phyloP scores from a whole-genome alignment of 768 basidiomycete species.

The Trametes cinnabarina region DNA sequence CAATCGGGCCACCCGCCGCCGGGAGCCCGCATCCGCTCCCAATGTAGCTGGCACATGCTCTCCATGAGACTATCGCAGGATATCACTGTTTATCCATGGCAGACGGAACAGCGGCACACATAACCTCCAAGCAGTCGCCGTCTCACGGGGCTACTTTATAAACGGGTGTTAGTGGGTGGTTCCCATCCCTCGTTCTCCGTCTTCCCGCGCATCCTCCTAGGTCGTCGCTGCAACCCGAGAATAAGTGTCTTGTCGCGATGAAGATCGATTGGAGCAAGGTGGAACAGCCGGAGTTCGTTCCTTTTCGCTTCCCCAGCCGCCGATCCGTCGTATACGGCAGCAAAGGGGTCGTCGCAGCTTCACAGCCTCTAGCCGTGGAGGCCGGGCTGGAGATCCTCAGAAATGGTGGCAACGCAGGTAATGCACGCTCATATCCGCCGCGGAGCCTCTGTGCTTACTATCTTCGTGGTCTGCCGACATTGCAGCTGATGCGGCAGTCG shows the following conservation, averaged over 20 bases:
- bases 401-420: constrained; percentile 95
- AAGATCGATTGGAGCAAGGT: constrained; percentile 60
- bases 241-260: constrained; percentile 15
- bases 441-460: not conserved
- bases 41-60: constrained; percentile 1
- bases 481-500: constrained; percentile 90
- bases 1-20: not conserved
- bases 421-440: not conserved
- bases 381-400: constrained; percentile 90
- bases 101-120: not conserved
- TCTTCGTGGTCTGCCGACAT: not conserved
- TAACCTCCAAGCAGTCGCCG: not conserved
- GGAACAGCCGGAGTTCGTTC: constrained; percentile 60
- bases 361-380: constrained; percentile 88
- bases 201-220: not conserved
- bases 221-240: not conserved
- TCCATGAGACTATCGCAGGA: constrained; percentile 5
- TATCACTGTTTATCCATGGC: constrained; percentile 6
- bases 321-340: constrained; percentile 69
- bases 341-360: constrained; percentile 73
- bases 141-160: constrained; percentile 14
- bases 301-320: constrained; percentile 77
- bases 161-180: not conserved
- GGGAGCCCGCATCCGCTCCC: constrained; percentile 2
- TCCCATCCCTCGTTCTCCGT: not conserved